Evolutionary conservation across 2,329 filamentous ascomycete species (phyloP), one percentile per base, ranked within the genome.

Genomic region (Aspergillus floridensis): DNA sequence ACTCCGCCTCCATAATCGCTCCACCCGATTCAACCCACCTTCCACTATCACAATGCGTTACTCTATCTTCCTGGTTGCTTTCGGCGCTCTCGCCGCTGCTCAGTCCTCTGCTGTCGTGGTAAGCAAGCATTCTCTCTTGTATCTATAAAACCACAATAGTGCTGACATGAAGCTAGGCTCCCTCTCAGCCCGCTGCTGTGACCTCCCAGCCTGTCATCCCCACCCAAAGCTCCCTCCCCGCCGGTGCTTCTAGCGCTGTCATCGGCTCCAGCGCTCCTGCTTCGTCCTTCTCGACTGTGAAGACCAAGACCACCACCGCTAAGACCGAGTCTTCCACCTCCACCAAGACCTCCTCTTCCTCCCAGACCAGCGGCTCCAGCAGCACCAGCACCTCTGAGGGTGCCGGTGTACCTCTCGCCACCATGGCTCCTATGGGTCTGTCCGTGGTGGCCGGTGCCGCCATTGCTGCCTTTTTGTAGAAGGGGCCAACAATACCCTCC

Each of bases 31-130:
- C 60, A 61, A 53, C 56, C 49, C 32, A 59, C 49, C 46, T 46
- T 35, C 41, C 54, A 58, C 57, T 46, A 60, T 69, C 74, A 79
- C 70, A 38, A 82, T 83, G 80, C 81, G 77, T 73, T 70, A 73
- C 71, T 77, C 78, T 32, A 64, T 78, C 65, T 60, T 81, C 70
- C 60, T 80, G 68, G 64, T 75, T 67, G 72, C 78, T 71, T 66
- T 79, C 75, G 72, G 75, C 63, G 79, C 75, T 58, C 69, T 78
- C 53, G 79, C 73, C 48, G 66, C 74, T 59, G 77, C 77, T 35
- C 76, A 79, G 65, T 66, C 65, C 57, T 66, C 65, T 53, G 60
- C 60, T 41, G 59, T 61, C 46, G 62, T 63, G 60, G 70, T 71
- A 66, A 63, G 66, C 53, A 49, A 41, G 21, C 52, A 29, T 29